These are phyloP conservation scores for Epichloe bromicola DNA, from an alignment of 2,329 filamentous ascomycete species.

Conservation along the genomic window DNA sequence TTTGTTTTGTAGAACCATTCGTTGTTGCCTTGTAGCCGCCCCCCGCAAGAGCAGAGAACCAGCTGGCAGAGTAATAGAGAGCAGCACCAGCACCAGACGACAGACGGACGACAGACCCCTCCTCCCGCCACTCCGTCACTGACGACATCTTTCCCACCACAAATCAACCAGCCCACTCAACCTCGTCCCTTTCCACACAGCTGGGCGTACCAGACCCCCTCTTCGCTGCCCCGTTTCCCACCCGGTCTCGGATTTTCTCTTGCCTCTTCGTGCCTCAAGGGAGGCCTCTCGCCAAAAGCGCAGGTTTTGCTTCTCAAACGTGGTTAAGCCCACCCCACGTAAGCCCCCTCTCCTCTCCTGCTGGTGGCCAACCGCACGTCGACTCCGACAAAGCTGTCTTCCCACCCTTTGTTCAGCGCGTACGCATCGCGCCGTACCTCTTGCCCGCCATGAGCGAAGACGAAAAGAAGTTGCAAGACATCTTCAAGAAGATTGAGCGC, in stretches of 20 bases:
- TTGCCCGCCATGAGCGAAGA: constrained; percentile 48
- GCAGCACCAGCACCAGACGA: not conserved
- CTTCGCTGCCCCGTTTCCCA: not conserved
- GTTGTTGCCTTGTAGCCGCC: too few relatives aligned
- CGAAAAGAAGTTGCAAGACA: constrained; percentile 56
- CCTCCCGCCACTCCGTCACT: constrained; percentile 18
- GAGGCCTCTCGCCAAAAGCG: not conserved
- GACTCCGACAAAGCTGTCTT: not conserved
- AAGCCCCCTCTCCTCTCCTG: not conserved
- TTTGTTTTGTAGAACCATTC: too few relatives aligned
- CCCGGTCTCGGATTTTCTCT: not conserved
- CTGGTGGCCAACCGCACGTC: not conserved
- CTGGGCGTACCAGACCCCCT: not conserved
- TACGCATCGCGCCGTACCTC: constrained; percentile 23
- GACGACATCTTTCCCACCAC: constrained; percentile 23
- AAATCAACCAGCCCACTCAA: constrained; percentile 8
- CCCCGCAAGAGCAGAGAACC: not conserved
- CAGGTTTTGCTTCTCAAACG: not conserved
- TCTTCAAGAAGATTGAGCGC: constrained; percentile 94
- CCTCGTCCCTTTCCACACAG: constrained; percentile 5
- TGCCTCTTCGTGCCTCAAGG: not conserved
- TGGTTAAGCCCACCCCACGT: too few relatives aligned
- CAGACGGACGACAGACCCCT: not conserved
- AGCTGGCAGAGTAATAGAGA: not conserved
- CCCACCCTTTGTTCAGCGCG: constrained; percentile 20